Evolutionary conservation across 2,329 filamentous ascomycete genomes (phyloP), one percentile per base, ranked within the genome.

Genomic region (Talaromyces amestolkiae): DNA sequence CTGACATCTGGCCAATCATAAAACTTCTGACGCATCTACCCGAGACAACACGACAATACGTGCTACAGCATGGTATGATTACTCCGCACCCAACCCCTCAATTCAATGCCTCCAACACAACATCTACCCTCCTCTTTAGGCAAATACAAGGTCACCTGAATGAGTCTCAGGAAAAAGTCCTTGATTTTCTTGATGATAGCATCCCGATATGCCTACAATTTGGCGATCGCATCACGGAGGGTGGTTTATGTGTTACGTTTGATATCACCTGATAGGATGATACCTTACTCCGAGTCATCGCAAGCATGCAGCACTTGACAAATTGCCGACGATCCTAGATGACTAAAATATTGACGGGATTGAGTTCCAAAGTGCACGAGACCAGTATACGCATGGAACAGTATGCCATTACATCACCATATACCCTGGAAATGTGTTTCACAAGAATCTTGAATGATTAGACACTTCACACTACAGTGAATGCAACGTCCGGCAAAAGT

Each of bases 41-140:
- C 58, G 58, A 47, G 41, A 60, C 58, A 60, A 37, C 13, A 60
- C 39, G 8, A 33, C 49, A 53, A 33, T 53, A 53, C 49, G 49
- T 33, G 49, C 24, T 53, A 33, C 49, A 33, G n/a, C 15, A 3
- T 9, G n/a, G 39, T 31, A 43, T 27, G 17, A 15, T 47, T 47
- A 60, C 58, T 60, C 58, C 41, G 58, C 58, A 60, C 33, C 37
- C n/a, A 56, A 37, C 53, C 53, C 51, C 53, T 56, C 53, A 56
- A 56, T 56, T 24, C 33, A 35, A 22, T 37, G 53, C 33, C 19
- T 24, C 37, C 33, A 47, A 47, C 43, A 47, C 45, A 47, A 24
- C 45, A 24, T 13, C 33, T 22, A 22, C 33, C 49, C 49, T 56
- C 51, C 31, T 35, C 17, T 54, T 54, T 15, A 37, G 33, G n/a